Evolutionary conservation across 192 early-diverging fungal species (phyloP), one percentile per base, ranked within the genome.

Genomic region (Umbelopsis vinacea): DNA sequence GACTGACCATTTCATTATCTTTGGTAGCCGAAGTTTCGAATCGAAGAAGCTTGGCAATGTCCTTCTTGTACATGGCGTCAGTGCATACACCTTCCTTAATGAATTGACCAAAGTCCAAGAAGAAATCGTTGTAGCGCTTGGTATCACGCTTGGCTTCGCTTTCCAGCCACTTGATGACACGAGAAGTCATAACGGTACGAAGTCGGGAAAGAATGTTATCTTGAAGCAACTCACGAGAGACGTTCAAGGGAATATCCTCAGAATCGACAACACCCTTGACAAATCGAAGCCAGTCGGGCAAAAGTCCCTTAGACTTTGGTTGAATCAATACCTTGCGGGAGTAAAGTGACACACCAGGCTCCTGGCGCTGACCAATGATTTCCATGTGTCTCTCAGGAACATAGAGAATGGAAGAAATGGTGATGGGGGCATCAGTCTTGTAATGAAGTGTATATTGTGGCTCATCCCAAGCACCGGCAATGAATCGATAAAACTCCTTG

Each of bases 191-290:
- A 38, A 86, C 81, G 9, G 82, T 77, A 29, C 85, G 84, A 26
- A 86, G 74, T 53, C 89, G 90, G 24, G 92, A 83, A 22, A 91
- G 66, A 12, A 82, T 76, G 69, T 90, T 85, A 46, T 94, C 86
- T 71, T 95, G 94, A 11, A 95, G 69, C 23, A 93, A 83, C 74
- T 95, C 94, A 35, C 94, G 86, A 7, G 94, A 95, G 6, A 95
- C 92, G 52, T 94, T 94, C 35, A 95, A 77, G 3, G 94, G 94
- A 52, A 95, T 83, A 74, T 95, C 94, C 72, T 94, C 92, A 6
- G 87, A 89, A 72, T 95, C 94, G 24, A 95, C 89, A 38, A 94
- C 83, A 60, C 92, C 94, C 80, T 91, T 92, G 60, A 95, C 76
- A 71, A 95, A 95, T 0, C 86, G 78, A 6, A 95, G 81, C 82